Evolutionary conservation across 805 yeast species (phyloP).

Genomic region (Citeromyces matritensis): DNA sequence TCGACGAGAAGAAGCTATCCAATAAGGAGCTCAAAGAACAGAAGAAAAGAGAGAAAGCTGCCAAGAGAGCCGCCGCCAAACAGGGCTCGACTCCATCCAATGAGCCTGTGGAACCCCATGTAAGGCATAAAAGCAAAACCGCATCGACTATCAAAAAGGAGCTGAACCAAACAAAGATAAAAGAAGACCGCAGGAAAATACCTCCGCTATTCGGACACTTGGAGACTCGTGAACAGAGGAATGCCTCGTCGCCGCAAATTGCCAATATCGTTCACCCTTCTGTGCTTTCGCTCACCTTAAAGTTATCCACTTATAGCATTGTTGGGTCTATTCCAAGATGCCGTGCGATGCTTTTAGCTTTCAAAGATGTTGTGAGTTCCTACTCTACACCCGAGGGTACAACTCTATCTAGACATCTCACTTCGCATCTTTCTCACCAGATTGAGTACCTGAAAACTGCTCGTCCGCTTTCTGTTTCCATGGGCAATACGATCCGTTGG

Average conservation of each 20-base stretch:
- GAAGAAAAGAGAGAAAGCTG: constrained; percentile 83
- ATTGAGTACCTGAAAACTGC: constrained; percentile 86
- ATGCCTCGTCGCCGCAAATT: constrained; percentile 36
- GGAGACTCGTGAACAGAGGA: constrained; percentile 68
- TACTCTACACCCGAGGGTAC: constrained; percentile 79
- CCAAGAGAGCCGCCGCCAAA: constrained; percentile 81
- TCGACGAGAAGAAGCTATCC: constrained; percentile 18
- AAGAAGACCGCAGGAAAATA: constrained; percentile 25
- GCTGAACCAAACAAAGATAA: constrained; percentile 31
- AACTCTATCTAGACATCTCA: constrained; percentile 75
- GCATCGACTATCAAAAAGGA: constrained; percentile 38
- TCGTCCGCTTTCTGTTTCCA: constrained; percentile 79
- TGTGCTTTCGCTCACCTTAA: constrained; percentile 61
- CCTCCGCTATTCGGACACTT: constrained; percentile 66
- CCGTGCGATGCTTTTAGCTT: constrained; percentile 70
- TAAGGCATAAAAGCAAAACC: constrained; percentile 23
- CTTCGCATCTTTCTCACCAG: constrained; percentile 79
- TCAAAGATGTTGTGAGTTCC: constrained; percentile 64
- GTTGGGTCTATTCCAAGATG: constrained; percentile 88
- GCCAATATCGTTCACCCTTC: constrained; percentile 77
- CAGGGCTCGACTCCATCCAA: constrained; percentile 22
- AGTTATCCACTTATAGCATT: constrained; percentile 68
- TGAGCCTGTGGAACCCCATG: constrained; percentile 4
- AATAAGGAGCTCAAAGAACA: constrained; percentile 79
- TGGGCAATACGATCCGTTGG: constrained; percentile 98